Evolutionary conservation across 495 filamentous ascomycete genomes (phyloP), one percentile per base, ranked within the genome.

Genomic region (Penicillium goetzii): DNA sequence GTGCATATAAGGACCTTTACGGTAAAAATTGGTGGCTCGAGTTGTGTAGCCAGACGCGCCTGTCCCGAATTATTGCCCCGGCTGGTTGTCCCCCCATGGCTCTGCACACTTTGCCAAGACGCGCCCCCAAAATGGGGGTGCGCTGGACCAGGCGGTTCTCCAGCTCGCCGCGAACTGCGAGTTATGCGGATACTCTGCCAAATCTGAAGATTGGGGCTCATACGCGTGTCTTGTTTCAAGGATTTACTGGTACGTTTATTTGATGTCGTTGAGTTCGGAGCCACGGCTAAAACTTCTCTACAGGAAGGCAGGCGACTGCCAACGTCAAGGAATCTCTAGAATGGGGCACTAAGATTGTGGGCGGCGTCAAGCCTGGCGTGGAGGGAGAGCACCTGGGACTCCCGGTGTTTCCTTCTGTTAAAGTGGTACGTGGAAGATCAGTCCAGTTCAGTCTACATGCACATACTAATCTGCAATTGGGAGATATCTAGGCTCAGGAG

Each of bases 271-370:
- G 3, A 41, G 10, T 56, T 40, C 14, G 26, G 12, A 21, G 5
- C 15, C 3, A 12, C 38, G 10, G 34, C 67, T 77, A 47, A 72
- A 72, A 59, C 55, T 26, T 21, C 41, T 30, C 5, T 56, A 19
- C 64, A 79, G 78, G 78, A 19, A 66, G 71, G 68, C 79, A 81
- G 78, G 92, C 92, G 9, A 96, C 93, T 7, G 85, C 86, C 56
- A 93, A 96, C 76, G 92, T 90, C 15, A 85, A 87, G 68, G 89
- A 96, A 64, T 92, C 90, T 12, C 72, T 96, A 54, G 87, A 85
- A 68, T 97, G 90, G 84, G 92, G 93, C 4, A 96, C 93, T 38
- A 89, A 90, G 26, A 91, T 97, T 58, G 89, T 96, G 0, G 93
- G 93, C 15, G 93, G 93, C 40, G 90, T 96, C 11, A 92, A 86